Conservation (phyloP, 345 rosid species). For the Camelina hispida region DNA sequence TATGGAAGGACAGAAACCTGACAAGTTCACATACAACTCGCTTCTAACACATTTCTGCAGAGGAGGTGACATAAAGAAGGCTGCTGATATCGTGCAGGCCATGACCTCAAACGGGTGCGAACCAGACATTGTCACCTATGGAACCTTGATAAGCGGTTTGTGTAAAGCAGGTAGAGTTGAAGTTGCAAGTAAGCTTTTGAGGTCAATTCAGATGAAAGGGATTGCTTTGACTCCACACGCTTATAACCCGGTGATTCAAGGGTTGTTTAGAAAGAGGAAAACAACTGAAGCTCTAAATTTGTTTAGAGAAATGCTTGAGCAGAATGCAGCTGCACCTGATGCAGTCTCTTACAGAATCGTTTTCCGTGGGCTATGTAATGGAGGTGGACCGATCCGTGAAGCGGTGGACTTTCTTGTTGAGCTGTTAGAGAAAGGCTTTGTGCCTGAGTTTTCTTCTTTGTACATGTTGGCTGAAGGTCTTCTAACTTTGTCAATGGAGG, state of each 20-base stretch:
- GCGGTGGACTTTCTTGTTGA: slow-evolving; percentile 80
- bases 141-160: slow-evolving; percentile 78
- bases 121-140: slow-evolving; percentile 83
- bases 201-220: slow-evolving; percentile 83
- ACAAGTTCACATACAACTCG: slow-evolving; percentile 85
- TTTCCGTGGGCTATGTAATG: slow-evolving; percentile 74
- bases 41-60: slow-evolving; percentile 76
- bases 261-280: slow-evolving; percentile 67
- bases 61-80: slow-evolving; percentile 75
- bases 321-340: slow-evolving; percentile 60
- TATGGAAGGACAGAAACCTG: slow-evolving; percentile 86
- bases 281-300: slow-evolving; percentile 72
- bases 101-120: slow-evolving; percentile 83
- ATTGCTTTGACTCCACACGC: slow-evolving; percentile 72
- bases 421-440: slow-evolving; percentile 69
- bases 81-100: slow-evolving; percentile 82
- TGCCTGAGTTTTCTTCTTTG: slow-evolving; percentile 78
- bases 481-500: slow-evolving; percentile 68
- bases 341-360: slow-evolving; percentile 65
- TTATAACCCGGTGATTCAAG: slow-evolving; percentile 85
- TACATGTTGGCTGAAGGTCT: slow-evolving; percentile 91
- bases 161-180: slow-evolving; percentile 87
- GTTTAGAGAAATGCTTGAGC: slow-evolving; percentile 81
- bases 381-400: slow-evolving; percentile 83
- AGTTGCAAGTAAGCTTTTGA: slow-evolving; percentile 69